These are phyloP conservation scores for Chlorella vulgaris DNA, from an alignment of 139 green algal species.

Conservation along the genomic window DNA sequence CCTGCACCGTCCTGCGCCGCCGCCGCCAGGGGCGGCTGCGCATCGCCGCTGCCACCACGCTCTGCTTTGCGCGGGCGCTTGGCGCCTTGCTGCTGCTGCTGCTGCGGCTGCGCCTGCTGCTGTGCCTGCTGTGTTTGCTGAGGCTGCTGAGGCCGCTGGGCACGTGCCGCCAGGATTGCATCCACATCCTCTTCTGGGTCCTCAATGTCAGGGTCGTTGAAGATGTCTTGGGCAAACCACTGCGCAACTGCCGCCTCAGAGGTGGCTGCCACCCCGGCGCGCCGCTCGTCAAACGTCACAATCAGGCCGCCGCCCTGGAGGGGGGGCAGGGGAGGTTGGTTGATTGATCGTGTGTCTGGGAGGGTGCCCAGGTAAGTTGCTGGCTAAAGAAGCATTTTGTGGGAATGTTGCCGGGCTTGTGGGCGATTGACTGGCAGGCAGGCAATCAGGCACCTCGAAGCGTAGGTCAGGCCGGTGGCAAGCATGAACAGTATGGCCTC, in stretches of 20 bases:
- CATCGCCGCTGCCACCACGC: conserved; percentile 20
- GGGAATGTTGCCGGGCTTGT: no score
- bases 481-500: no score
- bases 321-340: background rate
- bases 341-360: background rate
- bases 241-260: conserved; percentile 68
- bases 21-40: background rate
- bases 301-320: conserved; percentile 64
- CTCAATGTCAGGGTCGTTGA: conserved; percentile 54
- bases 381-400: no score
- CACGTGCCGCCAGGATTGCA: background rate
- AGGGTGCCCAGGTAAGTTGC: no score
- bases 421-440: no score
- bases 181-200: conserved; percentile 42
- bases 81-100: background rate
- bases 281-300: conserved; percentile 72
- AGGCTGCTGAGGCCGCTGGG: conserved; percentile 13
- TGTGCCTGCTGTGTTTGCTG: no score
- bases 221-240: conserved; percentile 89
- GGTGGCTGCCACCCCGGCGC: conserved; percentile 58
- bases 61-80: background rate
- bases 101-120: no score
- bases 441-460: no score
- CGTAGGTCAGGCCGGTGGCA: no score
- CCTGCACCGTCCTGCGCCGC: background rate